Conservation (phyloP, 208 protist species). For the Angomonas deanei region DNA sequence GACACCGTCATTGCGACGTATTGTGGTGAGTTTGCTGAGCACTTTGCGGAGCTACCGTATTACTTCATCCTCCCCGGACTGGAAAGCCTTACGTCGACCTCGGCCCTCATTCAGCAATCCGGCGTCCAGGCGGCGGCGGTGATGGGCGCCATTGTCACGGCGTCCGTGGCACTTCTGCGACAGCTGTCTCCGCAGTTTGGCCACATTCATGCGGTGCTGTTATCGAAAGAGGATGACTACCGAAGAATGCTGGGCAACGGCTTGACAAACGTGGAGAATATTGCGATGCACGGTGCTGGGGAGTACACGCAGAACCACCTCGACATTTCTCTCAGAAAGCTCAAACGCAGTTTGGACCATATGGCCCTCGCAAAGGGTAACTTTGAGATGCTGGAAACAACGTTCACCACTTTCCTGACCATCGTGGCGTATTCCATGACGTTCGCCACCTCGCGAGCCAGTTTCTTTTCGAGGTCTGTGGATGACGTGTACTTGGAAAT, state of each 20-base stretch:
- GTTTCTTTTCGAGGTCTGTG: conserved; percentile 34
- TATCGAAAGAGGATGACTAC: conserved; percentile 72
- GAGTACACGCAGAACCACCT: conserved; percentile 49
- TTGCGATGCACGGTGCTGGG: conserved; percentile 73
- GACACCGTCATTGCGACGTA: conserved; percentile 82
- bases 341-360: conserved; percentile 69
- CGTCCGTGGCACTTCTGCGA: conserved; percentile 54
- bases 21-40: conserved; percentile 85
- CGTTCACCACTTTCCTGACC: conserved; percentile 57
- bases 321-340: conserved; percentile 40
- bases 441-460: conserved; percentile 30
- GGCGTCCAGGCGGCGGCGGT: conserved; percentile 31
- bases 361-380: conserved; percentile 73
- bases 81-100: conserved; percentile 50
- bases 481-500: conserved; percentile 70
- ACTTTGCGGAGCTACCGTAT: conserved; percentile 86
- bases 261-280: conserved; percentile 75
- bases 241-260: conserved; percentile 68
- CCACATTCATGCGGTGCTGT: conserved; percentile 62
- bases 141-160: conserved; percentile 41
- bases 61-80: conserved; percentile 79
- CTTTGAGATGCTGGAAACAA: conserved; percentile 67
- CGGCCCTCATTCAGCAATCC: conserved; percentile 56
- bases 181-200: conserved; percentile 64
- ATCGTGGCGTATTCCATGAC: conserved; percentile 52